Conservation (phyloP, 805 yeast species). For the Metschnikowia gelsemii region DNA sequence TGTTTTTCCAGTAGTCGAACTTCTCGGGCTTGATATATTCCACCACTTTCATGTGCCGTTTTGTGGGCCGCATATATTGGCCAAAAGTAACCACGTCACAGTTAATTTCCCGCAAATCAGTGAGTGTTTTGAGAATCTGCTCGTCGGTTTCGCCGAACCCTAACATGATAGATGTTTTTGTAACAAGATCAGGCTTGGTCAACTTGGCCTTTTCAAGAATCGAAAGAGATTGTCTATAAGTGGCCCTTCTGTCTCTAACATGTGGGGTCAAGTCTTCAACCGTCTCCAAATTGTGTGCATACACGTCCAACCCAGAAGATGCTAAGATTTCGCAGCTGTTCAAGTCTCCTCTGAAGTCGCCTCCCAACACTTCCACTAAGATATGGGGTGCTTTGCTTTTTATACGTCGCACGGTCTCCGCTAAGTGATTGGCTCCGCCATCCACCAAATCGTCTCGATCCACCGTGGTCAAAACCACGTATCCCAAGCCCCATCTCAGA, state of each 20-base stretch:
- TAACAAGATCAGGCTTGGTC: conserved; percentile 68
- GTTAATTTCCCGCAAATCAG: conserved; percentile 67
- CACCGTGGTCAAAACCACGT: conserved; percentile 94
- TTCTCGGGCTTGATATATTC: conserved; percentile 93
- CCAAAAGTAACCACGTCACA: conserved; percentile 98
- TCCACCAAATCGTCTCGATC: conserved; percentile 93
- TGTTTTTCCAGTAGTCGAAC: conserved; percentile 88
- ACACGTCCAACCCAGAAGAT: conserved; percentile 85
- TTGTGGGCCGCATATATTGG: conserved; percentile 98
- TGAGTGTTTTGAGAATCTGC: conserved; percentile 73
- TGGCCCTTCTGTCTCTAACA: conserved; percentile 95
- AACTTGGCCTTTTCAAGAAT: conserved; percentile 82
- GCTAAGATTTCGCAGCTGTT: conserved; percentile 80
- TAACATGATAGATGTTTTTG: conserved; percentile 93
- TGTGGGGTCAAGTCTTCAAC: conserved; percentile 93
- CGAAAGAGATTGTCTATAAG: conserved; percentile 80
- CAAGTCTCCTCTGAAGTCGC: conserved; percentile 92
- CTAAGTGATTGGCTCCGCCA: conserved; percentile 90
- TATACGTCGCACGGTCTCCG: conserved; percentile 80
- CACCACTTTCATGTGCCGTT: conserved; percentile 96
- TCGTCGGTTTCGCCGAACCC: conserved; percentile 97
- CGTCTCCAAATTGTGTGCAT: conserved; percentile 95
- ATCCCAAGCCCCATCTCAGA: conserved; percentile 96
- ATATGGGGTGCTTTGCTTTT: conserved; percentile 88
- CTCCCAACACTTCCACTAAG: conserved; percentile 88